A percentile compares a stretch with the other conserved stretches of the same genome.
These are phyloP conservation scores for Picochlorum sp. DNA, from an alignment of 139 green algal species.

Conservation along the genomic window DNA sequence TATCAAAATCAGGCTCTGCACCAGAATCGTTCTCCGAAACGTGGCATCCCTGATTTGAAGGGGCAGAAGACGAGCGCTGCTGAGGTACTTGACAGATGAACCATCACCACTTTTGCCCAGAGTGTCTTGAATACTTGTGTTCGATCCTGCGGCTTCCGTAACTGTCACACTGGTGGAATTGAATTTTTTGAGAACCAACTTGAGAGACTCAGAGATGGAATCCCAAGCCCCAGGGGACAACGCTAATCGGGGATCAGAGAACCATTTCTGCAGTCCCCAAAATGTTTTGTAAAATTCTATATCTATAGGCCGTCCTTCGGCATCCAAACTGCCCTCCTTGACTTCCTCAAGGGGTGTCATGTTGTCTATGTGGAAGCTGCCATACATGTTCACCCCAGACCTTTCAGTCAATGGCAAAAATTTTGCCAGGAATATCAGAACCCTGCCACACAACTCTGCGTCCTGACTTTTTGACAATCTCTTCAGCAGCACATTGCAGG, in stretches of 20 bases:
- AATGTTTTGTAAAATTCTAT: conserved; percentile 61
- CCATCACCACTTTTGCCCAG: conserved; percentile 2
- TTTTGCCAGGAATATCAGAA: conserved; percentile 48
- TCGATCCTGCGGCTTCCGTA: conserved; percentile 6
- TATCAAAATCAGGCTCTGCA: conserved; percentile 39
- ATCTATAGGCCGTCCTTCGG: conserved; percentile 43
- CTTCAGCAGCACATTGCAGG: conserved; percentile 52
- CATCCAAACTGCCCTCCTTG: conserved; percentile 35
- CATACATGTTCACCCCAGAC: conserved; percentile 48
- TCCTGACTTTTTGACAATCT: conserved; percentile 44
- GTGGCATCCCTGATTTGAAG: conserved; percentile 67
- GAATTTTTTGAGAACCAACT: conserved; percentile 29
- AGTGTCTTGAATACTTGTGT: not conserved
- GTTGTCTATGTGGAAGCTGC: conserved; percentile 41
- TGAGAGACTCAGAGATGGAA: conserved; percentile 11
- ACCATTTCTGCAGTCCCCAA: conserved; percentile 59
- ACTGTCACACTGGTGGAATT: conserved; percentile 18
- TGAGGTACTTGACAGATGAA: conserved; percentile 63
- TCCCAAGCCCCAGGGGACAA: conserved; percentile 29
- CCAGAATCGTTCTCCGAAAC: conserved; percentile 70
- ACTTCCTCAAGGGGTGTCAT: conserved; percentile 42
- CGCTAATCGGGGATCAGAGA: conserved; percentile 12
- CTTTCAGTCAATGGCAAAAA: conserved; percentile 46
- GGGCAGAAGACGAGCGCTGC: conserved; percentile 56
- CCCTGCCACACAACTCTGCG: conserved; percentile 41